Conservation (phyloP, 108 stramenopile genomes). For the Ochromonas danica region DNA sequence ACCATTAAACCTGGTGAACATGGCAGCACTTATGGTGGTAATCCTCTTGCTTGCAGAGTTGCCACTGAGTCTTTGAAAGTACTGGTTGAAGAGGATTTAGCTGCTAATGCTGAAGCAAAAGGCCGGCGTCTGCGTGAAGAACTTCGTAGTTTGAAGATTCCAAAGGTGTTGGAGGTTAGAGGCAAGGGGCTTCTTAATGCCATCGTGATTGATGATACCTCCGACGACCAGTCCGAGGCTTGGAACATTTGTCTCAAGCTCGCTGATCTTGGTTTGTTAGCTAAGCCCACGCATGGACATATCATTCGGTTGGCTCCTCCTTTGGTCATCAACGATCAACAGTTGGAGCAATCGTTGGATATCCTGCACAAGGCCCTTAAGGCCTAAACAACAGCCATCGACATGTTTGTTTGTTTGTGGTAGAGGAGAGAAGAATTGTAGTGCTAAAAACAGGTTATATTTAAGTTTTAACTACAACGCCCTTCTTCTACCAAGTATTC, state of each 20-base stretch:
- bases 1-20: slow-evolving; percentile 96
- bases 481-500: too few relatives aligned
- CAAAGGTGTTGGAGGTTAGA: slow-evolving; percentile 71
- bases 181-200: slow-evolving; percentile 95
- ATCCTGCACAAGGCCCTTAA: too few relatives aligned
- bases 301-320: slow-evolving; percentile 98
- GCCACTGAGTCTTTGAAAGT: slow-evolving; percentile 92
- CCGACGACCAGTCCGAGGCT: slow-evolving; percentile 77
- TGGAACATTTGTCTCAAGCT: slow-evolving; percentile 84
- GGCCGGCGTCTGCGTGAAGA: neutral
- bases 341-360: too few relatives aligned
- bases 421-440: too few relatives aligned
- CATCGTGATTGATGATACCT: slow-evolving; percentile 87
- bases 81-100: slow-evolving; percentile 86
- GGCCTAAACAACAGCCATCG: too few relatives aligned
- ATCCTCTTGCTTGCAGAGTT: slow-evolving; percentile 96
- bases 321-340: slow-evolving; percentile 81
- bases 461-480: too few relatives aligned
- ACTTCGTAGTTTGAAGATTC: slow-evolving; percentile 2
- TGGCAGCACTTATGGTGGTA: slow-evolving; percentile 97
- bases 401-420: too few relatives aligned
- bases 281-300: slow-evolving; percentile 98
- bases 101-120: slow-evolving; percentile 67
- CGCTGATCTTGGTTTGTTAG: slow-evolving; percentile 86
- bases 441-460: too few relatives aligned